Evolutionary conservation across 768 basidiomycete species (phyloP).

Genomic region (Boletus pseudopeckii): DNA sequence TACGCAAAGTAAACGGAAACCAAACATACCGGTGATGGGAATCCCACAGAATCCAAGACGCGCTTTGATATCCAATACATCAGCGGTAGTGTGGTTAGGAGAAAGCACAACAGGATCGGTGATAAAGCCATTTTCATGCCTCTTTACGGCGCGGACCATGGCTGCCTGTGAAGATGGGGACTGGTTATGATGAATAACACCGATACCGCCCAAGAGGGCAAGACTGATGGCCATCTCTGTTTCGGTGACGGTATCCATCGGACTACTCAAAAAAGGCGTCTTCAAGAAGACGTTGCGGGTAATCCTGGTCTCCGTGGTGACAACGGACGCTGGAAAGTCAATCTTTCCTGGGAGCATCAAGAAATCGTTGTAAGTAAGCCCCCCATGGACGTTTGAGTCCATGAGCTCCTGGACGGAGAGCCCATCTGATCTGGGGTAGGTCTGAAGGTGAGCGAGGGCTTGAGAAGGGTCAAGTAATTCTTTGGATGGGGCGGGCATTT

Average conservation of each 20-base stretch:
- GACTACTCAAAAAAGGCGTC: constrained; percentile 95
- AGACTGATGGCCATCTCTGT: constrained; percentile 89
- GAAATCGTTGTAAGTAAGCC: constrained; percentile 98
- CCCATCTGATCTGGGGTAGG: constrained; percentile 75
- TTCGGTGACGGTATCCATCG: constrained; percentile 99
- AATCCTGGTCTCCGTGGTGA: constrained; percentile 78
- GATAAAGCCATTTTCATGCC: constrained; percentile 99
- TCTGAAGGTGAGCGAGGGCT: constrained; percentile 73
- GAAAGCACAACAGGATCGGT: constrained; percentile 88
- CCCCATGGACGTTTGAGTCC: constrained; percentile 81
- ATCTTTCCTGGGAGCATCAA: constrained; percentile 93
- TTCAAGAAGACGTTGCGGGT: constrained; percentile 90
- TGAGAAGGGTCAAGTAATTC: constrained; percentile 60
- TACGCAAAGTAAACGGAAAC: constrained; percentile 1
- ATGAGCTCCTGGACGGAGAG: constrained; percentile 83
- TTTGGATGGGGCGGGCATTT: constrained; percentile 34
- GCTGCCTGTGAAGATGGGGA: constrained; percentile 80
- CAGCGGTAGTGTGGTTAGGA: constrained; percentile 72
- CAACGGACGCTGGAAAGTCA: constrained; percentile 81
- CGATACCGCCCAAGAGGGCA: constrained; percentile 94
- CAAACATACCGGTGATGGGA: constrained; percentile 89
- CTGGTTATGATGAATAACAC: constrained; percentile 98
- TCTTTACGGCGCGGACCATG: constrained; percentile 97
- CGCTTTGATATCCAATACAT: constrained; percentile 91
- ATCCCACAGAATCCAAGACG: constrained; percentile 93